These are phyloP conservation scores for Protomyces inouyei DNA, from an alignment of 1,139 yeast genomes.

Conservation along the genomic window DNA sequence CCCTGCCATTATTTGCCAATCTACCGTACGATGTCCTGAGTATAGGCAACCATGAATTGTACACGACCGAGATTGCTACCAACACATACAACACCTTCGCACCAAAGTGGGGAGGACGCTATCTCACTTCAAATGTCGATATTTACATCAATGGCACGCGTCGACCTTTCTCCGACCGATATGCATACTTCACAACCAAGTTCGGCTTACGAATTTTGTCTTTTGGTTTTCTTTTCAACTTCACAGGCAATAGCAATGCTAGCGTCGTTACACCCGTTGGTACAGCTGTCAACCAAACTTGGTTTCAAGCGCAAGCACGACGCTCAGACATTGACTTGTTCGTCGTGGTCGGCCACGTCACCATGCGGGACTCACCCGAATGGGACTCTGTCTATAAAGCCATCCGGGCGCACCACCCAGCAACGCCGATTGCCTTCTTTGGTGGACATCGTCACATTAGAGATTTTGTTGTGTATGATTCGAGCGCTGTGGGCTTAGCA, in stretches of 20 bases:
- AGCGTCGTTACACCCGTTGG: conserved; percentile 62
- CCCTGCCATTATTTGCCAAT: conserved; percentile 37
- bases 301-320: conserved; percentile 58
- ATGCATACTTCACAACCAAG: conserved; percentile 60
- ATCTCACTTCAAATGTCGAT: conserved; percentile 80
- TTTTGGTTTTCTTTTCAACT: conserved; percentile 77
- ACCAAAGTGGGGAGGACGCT: conserved; percentile 56
- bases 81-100: conserved; percentile 63
- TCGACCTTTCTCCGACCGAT: conserved; percentile 64
- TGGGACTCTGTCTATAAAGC: conserved; percentile 46
- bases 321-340: conserved; percentile 50
- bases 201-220: conserved; percentile 55
- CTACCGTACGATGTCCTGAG: conserved; percentile 72
- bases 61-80: conserved; percentile 59
- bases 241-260: conserved; percentile 54
- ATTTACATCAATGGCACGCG: conserved; percentile 48
- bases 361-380: conserved; percentile 63
- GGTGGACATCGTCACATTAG: conserved; percentile 96
- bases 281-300: conserved; percentile 52
- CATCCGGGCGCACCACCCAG: conserved; percentile 57
- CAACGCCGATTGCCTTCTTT: conserved; percentile 68
- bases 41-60: conserved; percentile 89
- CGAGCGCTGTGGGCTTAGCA: conserved; percentile 66
- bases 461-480: conserved; percentile 69
- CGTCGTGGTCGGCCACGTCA: conserved; percentile 74